phyloP scores from a whole-genome alignment of 768 basidiomycete species.

The Tricholoma bakamatsutake region DNA sequence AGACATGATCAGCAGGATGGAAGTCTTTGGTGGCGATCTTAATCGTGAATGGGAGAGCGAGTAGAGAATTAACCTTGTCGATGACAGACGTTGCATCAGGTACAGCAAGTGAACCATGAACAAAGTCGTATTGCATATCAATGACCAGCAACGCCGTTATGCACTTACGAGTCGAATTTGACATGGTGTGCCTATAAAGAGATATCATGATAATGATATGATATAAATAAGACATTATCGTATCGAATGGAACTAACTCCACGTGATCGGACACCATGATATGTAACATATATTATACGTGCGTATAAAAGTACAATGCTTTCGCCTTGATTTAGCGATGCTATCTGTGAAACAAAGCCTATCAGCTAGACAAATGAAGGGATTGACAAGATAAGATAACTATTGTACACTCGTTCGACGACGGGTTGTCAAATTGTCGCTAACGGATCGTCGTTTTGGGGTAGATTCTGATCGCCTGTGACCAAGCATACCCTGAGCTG shows the following conservation, averaged over 20 bases:
- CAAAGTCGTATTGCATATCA: conserved; percentile 84
- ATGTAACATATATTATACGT: neutral
- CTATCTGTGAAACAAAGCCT: neutral
- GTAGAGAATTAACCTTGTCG: conserved; percentile 47
- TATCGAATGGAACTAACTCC: too few species aligned
- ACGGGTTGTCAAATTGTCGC: conserved; percentile 23
- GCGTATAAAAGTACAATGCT: conserved; percentile 10
- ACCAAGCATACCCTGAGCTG: conserved; percentile 1
- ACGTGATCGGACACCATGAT: neutral
- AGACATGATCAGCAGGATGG: conserved; percentile 61
- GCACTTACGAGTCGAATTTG: conserved; percentile 17
- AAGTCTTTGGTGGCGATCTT: conserved; percentile 53
- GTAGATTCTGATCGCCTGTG: conserved; percentile 8
- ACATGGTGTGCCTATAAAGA: too few species aligned
- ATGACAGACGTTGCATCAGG: conserved; percentile 54
- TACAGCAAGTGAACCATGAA: conserved; percentile 69
- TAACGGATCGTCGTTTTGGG: conserved; percentile 28
- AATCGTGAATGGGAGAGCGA: conserved; percentile 47
- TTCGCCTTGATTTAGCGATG: neutral
- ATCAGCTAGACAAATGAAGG: neutral
- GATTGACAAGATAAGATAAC: neutral
- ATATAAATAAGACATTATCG: too few species aligned
- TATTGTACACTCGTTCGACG: conserved; percentile 3
- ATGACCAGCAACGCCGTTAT: conserved; percentile 60
- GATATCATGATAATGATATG: too few species aligned